Conservation (phyloP, 2,329 filamentous ascomycete species). For the Aspergillus sclerotialis region DNA sequence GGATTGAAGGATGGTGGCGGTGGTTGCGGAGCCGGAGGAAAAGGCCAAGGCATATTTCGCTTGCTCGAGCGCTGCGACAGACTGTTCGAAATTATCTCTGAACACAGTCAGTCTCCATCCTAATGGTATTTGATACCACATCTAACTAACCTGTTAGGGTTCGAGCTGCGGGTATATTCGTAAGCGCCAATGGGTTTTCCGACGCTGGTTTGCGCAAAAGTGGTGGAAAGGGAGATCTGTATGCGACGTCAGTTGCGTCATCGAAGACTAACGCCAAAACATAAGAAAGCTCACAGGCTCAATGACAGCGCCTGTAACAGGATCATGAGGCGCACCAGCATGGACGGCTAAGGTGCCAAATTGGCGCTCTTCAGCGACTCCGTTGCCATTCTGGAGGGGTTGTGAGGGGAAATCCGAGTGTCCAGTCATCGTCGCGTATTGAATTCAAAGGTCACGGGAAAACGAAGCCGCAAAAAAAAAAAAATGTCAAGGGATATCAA, state of each 20-base stretch:
- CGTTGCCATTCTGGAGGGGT: constrained; percentile 33
- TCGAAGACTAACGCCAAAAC: neutral
- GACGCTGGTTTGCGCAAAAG: constrained; percentile 84
- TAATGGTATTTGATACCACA: neutral
- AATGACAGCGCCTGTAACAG: constrained; percentile 88
- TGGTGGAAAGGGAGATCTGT: constrained; percentile 91
- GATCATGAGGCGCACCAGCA: constrained; percentile 84
- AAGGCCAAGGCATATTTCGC: constrained; percentile 91
- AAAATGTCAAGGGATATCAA: constrained; percentile 2
- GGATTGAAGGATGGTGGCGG: constrained; percentile 86
- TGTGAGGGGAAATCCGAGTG: constrained; percentile 8
- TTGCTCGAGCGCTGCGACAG: constrained; percentile 86
- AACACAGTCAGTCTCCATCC: neutral
- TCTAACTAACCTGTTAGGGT: constrained; percentile 66
- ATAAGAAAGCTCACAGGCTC: constrained; percentile 53
- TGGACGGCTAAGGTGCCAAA: constrained; percentile 96
- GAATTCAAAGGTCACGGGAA: neutral
- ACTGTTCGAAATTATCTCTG: constrained; percentile 83
- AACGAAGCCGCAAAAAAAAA: constrained; percentile 3
- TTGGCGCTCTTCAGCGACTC: constrained; percentile 55
- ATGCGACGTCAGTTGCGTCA: constrained; percentile 8
- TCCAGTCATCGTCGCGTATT: constrained; percentile 12
- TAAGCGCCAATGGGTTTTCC: constrained; percentile 81
- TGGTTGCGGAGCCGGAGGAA: constrained; percentile 87
- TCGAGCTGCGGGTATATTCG: constrained; percentile 89